Evolutionary conservation across 2,329 filamentous ascomycete species (phyloP).

Genomic region (Trichoderma koningiopsis): DNA sequence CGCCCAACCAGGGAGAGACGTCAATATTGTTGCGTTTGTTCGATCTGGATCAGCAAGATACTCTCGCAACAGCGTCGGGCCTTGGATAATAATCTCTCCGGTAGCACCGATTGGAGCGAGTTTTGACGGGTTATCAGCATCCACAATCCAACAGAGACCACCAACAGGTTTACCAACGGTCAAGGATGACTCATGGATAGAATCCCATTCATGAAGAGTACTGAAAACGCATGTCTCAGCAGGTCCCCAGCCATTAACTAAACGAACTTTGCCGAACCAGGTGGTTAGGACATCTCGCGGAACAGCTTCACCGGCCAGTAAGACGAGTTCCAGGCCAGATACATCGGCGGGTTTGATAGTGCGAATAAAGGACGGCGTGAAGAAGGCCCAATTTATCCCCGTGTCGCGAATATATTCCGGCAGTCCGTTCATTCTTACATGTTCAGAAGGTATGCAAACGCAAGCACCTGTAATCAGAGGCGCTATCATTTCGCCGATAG

Average conservation of each 20-base stretch:
- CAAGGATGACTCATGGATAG: background rate
- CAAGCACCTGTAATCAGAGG: constrained; percentile 13
- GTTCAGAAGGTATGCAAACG: constrained; percentile 16
- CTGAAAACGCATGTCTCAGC: constrained; percentile 20
- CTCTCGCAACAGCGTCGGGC: constrained; percentile 6
- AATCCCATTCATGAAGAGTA: constrained; percentile 7
- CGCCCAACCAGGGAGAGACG: constrained; percentile 18
- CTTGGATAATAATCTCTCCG: constrained; percentile 22
- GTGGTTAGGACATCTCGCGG: background rate
- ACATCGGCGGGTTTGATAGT: constrained; percentile 18
- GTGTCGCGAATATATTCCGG: background rate
- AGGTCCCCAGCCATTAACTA: constrained; percentile 15
- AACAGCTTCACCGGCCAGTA: constrained; percentile 15
- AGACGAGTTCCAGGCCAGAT: background rate
- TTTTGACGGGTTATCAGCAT: background rate
- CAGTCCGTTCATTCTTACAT: constrained; percentile 13
- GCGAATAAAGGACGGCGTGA: constrained; percentile 1
- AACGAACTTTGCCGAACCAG: constrained; percentile 14
- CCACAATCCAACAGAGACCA: constrained; percentile 24
- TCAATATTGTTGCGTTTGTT: constrained; percentile 1
- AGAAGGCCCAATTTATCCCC: constrained; percentile 7
- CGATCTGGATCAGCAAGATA: background rate
- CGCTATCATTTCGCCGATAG: constrained; percentile 4
- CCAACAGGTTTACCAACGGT: constrained; percentile 12
- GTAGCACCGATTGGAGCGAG: constrained; percentile 14